Base-by-base conservation (phyloP, 768 basidiomycete species). In the Pholiota molesta region DNA sequence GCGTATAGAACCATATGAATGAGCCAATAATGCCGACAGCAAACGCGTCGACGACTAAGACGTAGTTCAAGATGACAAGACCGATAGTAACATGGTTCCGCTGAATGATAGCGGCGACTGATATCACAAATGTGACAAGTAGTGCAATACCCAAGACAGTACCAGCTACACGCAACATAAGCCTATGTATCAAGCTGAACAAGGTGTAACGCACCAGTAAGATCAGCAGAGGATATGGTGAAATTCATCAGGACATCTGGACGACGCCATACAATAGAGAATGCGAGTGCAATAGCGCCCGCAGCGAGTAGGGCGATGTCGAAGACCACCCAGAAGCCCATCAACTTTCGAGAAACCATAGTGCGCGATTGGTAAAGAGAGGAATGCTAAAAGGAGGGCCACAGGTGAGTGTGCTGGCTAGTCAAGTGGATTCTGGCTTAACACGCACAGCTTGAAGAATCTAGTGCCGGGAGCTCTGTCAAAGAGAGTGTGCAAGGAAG, bases 1-100 rank as follows among this genome's bases (percentile, higher is more conserved):
- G 80, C 5, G 94, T 93, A 71, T 77, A 92, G 75, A 90, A 86
- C 95, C 95, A 97, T 55, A 96, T 77, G 65, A 85, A 82, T 21
- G 88, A 84, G 62, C 91, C 94, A 28, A 92, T 75, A 56, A 87
- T 68, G 53, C 89, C 74, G 44, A 90, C 82, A 26, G 81, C 79
- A 47, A 90, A 66, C 8, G 82, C 82, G 68, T 95, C 88, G 42
- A 80, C 59, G 37, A 95, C 73, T 56, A 95, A 86, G 28, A 80
- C 68, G 79, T 89, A 93, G 75, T 94, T 95, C 67, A 94, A 85
- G 40, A 90, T 72, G 64, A 90, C 84, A 40, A 97, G 85, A 47
- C 90, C 87, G 37, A 79, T 72, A 47, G 83, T 91, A 65, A 88
- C 81, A 71, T 89, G 86, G 65, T 87, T 89, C 31, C 83, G 83